Evolutionary conservation across 768 basidiomycete species (phyloP), one percentile per base, ranked within the genome.

Genomic region (Mycena haematopus): DNA sequence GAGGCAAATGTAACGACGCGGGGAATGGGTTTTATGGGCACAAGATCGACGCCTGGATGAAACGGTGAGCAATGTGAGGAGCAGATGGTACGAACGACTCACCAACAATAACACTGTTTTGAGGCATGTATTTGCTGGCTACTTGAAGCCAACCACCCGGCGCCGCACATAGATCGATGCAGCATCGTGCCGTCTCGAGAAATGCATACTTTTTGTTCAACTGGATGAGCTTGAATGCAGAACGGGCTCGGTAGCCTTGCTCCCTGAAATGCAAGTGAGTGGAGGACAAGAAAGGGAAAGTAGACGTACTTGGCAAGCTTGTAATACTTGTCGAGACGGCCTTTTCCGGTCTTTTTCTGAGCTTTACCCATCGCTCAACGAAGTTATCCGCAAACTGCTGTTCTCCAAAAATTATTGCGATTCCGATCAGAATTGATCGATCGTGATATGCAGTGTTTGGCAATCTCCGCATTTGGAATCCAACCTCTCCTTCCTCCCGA

Each of bases 71-170:
- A 63, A 58, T 36, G 58, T 36, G 31, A 33, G 22, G 51, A 56
- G 54, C 17, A 24, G 44, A 47, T 56, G 42, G 45, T 56, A 44
- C 22, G 5, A 19, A 47, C 54, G 31, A 49, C 89, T 72, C 68
- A 88, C 96, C 96, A 71, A 97, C 84, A 71, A 97, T 96, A 59
- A 97, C 79, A 70, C 92, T 93, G 69, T 94, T 96, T 46, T 85
- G 80, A 0, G 96, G 95, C 95, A 97, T 97, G 74, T 95, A 94
- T 78, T 97, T 98, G 82, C 89, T 93, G 31, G 96, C 96, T 19
- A 99, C 97, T 75, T 99, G 97, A 10, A 99, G 82, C 97, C 97
- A 99, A 72, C 97, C 97, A 68, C 97, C 97, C 7, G 97, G 97
- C 6, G 97, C 97, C 35, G 97, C 97, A 76, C 97, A 99, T 33